Conservation (phyloP, 768 basidiomycete genomes). For the Lactarius tabidus region DNA sequence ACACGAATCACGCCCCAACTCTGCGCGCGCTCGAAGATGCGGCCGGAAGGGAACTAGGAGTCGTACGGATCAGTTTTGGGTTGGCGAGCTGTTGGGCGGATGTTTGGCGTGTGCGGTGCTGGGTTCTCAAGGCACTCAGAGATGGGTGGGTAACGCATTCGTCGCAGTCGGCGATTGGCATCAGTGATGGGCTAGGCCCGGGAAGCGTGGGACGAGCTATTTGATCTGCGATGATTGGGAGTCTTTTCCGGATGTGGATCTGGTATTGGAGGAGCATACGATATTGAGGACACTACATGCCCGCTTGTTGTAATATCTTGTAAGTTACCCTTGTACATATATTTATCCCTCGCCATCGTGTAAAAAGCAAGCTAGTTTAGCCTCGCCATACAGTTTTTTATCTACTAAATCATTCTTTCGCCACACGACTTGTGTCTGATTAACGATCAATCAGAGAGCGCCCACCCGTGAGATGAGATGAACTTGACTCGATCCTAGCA, state of each 20-base stretch:
- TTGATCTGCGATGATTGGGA: constrained; percentile 2
- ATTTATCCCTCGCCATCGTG: background rate
- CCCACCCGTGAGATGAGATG: background rate
- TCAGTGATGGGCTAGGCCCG: background rate
- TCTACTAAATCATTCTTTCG: background rate
- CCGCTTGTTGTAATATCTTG: constrained; percentile 1
- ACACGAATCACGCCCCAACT: constrained; percentile 41
- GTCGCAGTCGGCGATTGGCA: background rate
- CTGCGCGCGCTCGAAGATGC: constrained; percentile 49
- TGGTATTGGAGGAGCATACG: background rate
- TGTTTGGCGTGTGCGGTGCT: constrained; percentile 41
- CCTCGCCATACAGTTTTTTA: background rate
- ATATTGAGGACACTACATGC: constrained; percentile 1
- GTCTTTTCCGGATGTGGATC: background rate
- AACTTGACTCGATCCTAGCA: background rate
- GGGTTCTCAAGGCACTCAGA: constrained; percentile 19
- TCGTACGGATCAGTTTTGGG: constrained; percentile 73
- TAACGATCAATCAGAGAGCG: background rate
- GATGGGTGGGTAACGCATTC: constrained; percentile 6
- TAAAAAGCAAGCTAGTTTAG: background rate
- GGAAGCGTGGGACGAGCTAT: constrained; percentile 13
- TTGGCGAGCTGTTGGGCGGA: constrained; percentile 77
- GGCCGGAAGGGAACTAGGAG: constrained; percentile 67
- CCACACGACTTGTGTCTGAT: background rate
- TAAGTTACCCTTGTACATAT: background rate